Percentiles rank a stretch among this genome's conserved stretches.
These are phyloP conservation scores for Wickerhamiella azymoides DNA, from an alignment of 805 yeast genomes.

Conservation along the genomic window DNA sequence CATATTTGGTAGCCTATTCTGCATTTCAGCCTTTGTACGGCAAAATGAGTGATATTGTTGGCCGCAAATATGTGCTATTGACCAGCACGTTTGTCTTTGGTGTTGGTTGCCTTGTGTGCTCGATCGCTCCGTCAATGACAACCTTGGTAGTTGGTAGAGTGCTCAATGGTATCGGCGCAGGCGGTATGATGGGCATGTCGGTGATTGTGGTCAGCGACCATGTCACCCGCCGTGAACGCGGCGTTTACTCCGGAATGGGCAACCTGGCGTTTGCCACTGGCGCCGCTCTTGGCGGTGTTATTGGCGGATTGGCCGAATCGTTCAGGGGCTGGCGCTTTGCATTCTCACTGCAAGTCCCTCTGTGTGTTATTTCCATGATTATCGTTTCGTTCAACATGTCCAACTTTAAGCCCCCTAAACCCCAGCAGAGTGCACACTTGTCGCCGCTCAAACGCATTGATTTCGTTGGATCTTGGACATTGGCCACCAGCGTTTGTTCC, in stretches of 20 bases:
- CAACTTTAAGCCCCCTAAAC: constrained; percentile 10
- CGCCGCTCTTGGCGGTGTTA: constrained; percentile 51
- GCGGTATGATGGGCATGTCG: constrained; percentile 64
- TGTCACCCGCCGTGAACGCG: constrained; percentile 62
- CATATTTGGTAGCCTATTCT: constrained; percentile 52
- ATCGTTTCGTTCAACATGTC: constrained; percentile 21
- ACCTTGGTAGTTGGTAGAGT: constrained; percentile 60
- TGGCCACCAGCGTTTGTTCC: constrained; percentile 43
- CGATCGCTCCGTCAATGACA: constrained; percentile 38
- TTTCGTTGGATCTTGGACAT: constrained; percentile 44
- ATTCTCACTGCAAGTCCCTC: constrained; percentile 30
- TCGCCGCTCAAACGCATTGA: constrained; percentile 47
- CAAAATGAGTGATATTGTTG: constrained; percentile 46
- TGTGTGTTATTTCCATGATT: constrained; percentile 26
- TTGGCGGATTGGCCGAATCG: constrained; percentile 41
- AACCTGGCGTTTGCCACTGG: constrained; percentile 70
- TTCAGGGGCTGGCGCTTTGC: constrained; percentile 52
- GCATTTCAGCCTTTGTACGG: constrained; percentile 69
- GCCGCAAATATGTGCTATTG: constrained; percentile 29
- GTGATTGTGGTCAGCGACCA: constrained; percentile 68
- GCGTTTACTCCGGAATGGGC: constrained; percentile 69
- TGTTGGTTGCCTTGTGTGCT: constrained; percentile 38
- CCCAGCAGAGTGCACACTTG: constrained; percentile 25
- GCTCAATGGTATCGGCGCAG: constrained; percentile 83
- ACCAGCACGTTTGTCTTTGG: constrained; percentile 32